These are phyloP conservation scores for Lanmaoa rubissima DNA, from an alignment of 768 basidiomycete species.

Conservation along the genomic window DNA sequence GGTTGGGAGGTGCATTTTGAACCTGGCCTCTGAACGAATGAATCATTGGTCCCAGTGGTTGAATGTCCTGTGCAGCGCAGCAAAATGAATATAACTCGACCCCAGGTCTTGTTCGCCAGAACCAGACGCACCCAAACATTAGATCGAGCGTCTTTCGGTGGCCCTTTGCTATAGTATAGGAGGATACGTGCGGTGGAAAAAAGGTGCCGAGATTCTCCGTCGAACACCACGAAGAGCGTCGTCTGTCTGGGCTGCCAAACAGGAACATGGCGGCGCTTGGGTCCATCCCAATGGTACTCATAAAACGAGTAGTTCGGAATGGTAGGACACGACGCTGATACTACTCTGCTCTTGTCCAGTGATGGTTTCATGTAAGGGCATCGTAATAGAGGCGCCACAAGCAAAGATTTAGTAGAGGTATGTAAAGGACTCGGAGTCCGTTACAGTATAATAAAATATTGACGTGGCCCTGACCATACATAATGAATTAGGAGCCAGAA, in stretches of 20 bases:
- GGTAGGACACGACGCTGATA: constrained; percentile 3
- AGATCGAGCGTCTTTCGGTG: constrained; percentile 6
- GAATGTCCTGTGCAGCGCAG: constrained; percentile 15
- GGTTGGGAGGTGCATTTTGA: constrained; percentile 8
- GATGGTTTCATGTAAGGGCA: constrained; percentile 20
- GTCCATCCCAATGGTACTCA: constrained; percentile 25
- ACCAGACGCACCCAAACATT: constrained; percentile 21
- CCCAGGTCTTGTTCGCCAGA: background rate
- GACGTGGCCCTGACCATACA: background rate
- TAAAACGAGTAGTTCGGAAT: constrained; percentile 15
- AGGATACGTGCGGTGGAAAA: constrained; percentile 23
- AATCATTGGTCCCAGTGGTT: constrained; percentile 9
- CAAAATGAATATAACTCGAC: background rate
- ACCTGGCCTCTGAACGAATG: constrained; percentile 10
- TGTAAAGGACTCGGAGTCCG: background rate
- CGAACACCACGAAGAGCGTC: constrained; percentile 22
- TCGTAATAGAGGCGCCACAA: background rate
- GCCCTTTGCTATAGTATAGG: constrained; percentile 14
- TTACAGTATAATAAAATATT: background rate
- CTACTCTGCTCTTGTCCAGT: constrained; percentile 17
- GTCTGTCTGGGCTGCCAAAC: constrained; percentile 27
- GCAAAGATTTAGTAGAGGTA: background rate
- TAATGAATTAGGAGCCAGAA: too few species aligned
- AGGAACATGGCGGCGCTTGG: constrained; percentile 18
- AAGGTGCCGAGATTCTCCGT: constrained; percentile 18